Base-by-base conservation (phyloP, 148 eudicot species). In the Cornus controversa region DNA sequence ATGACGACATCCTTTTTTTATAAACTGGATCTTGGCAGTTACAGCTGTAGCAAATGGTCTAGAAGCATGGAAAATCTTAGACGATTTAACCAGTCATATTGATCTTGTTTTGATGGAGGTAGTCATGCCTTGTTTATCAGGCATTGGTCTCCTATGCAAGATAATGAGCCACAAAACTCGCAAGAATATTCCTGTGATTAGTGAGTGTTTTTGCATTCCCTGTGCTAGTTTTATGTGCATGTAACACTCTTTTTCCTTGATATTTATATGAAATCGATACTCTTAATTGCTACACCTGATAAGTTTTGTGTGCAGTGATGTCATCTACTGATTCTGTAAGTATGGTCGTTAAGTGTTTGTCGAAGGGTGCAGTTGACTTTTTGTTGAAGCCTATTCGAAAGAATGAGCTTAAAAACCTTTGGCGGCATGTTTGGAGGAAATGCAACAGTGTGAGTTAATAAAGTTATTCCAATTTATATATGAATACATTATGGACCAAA, bases 401-500 rank as follows among this genome's bases (percentile, higher is more conserved):
- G 73, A 89, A 89, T 79, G 92, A 89, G 80, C 87, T 89, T 64
- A 87, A 85, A 73, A 87, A 80, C 77, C 87, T 89, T 60, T 89
- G 92, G 92, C 93, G 87, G 78, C 93, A 90, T 87, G 88, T 90
- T 65, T 90, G 93, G 93, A 86, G 93, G 81, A 87, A 81, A 80
- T 86, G 91, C 68, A 87, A 86, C 78, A 86, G 84, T 82, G 91
- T 88, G 79, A 88, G 89, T 82, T 75, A 26, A 77, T 66, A 31
- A 31, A 31, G 34, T 31, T 31, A 42, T 42, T 54, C 37, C 65
- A 58, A 69, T 16, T 68, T 36, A 34, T 67, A 47, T 64, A 34
- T 69, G 22, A 64, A 66, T 5, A 13, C n/a, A 29, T 27, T 50
- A 53, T 26, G 60, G 50, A 70, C 1, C 20, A 54, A 2, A 54